Evolutionary conservation across 108 stramenopile genomes (phyloP).

Genomic region (Cyclotella kingstonii): DNA sequence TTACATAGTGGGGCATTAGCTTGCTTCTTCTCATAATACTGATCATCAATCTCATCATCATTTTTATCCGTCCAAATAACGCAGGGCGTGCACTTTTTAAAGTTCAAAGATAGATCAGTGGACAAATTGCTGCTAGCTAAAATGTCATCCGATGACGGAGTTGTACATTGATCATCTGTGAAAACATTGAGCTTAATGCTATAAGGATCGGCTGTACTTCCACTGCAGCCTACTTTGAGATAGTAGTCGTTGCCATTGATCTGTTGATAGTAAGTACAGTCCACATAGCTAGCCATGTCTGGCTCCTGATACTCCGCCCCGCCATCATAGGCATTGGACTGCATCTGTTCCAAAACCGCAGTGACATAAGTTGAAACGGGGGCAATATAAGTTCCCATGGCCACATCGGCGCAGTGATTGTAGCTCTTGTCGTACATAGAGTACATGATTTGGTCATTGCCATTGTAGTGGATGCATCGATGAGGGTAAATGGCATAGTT

Average conservation of each 20-base stretch:
- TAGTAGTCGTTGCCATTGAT: constrained; percentile 44
- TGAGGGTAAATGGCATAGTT: constrained; percentile 77
- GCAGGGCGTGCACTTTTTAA: constrained; percentile 73
- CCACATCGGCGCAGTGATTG: constrained; percentile 70
- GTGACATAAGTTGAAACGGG: constrained; percentile 66
- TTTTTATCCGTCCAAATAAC: constrained; percentile 80
- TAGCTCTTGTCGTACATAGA: constrained; percentile 64
- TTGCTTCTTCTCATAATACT: constrained; percentile 74
- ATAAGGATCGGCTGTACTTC: constrained; percentile 22
- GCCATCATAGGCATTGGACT: constrained; percentile 53
- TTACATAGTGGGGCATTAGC: constrained; percentile 74
- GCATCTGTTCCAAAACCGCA: constrained; percentile 65
- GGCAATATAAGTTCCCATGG: constrained; percentile 71
- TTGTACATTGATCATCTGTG: constrained; percentile 66
- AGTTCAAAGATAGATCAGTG: constrained; percentile 58
- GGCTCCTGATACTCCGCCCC: constrained; percentile 71
- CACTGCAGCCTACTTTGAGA: constrained; percentile 29
- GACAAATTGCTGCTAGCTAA: constrained; percentile 71
- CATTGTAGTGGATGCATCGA: constrained; percentile 53
- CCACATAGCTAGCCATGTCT: constrained; percentile 52
- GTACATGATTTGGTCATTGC: constrained; percentile 68
- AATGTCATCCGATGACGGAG: constrained; percentile 34
- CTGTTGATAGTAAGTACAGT: constrained; percentile 52
- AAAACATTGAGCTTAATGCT: constrained; percentile 75
- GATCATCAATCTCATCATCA: constrained; percentile 79